Percentiles rank a stretch among this genome's conserved stretches.
phyloP scores from a whole-genome alignment of 148 eudicot species.

The Selenicereus undatus region DNA sequence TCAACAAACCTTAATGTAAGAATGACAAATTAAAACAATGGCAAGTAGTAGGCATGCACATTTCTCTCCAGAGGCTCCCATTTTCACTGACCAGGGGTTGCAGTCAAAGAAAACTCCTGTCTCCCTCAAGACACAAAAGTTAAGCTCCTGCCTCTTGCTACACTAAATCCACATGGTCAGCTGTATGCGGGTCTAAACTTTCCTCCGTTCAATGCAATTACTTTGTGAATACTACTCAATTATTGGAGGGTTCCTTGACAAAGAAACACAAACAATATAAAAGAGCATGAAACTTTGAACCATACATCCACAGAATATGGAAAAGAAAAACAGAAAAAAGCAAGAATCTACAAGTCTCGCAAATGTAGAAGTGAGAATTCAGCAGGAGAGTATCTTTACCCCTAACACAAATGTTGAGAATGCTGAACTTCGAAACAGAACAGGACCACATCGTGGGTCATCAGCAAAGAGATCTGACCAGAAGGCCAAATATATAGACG shows the following conservation, averaged over 20 bases:
- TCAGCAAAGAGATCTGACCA: constrained; percentile 43
- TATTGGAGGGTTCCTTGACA: neutral
- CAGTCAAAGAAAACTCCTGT: neutral
- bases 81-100: too few species aligned
- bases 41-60: neutral
- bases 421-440: constrained; percentile 31
- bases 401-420: constrained; percentile 40
- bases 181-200: neutral
- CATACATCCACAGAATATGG: neutral
- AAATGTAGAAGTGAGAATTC: neutral
- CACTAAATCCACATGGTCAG: neutral
- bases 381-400: constrained; percentile 29
- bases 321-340: neutral
- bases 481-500: constrained; percentile 39
- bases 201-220: neutral
- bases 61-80: neutral
- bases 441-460: constrained; percentile 29
- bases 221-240: neutral
- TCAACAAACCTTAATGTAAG: neutral
- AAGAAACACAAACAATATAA: neutral
- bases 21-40: neutral
- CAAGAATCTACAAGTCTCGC: neutral
- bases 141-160: neutral
- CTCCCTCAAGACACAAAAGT: neutral
- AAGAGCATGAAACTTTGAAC: neutral